phyloP scores from a whole-genome alignment of 352 stramenopile genomes.

The Pythium monospermum region DNA sequence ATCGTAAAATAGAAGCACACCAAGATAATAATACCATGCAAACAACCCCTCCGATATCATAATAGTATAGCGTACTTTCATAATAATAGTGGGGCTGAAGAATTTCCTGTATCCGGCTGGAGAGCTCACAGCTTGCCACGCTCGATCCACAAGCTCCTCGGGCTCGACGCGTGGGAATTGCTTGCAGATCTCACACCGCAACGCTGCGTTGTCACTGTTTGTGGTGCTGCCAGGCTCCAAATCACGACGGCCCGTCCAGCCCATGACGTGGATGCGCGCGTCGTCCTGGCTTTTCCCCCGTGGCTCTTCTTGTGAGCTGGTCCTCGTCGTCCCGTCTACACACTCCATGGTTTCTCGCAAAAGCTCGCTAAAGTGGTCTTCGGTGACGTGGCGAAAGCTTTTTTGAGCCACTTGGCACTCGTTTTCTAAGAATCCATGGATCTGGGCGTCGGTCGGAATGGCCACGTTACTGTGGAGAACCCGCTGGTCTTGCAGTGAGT shows the following conservation, averaged over 20 bases:
- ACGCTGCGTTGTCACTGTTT: not conserved
- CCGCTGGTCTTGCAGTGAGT: constrained; percentile 14
- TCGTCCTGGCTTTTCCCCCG: constrained; percentile 25
- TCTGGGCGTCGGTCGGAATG: constrained; percentile 15
- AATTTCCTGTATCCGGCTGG: constrained; percentile 25
- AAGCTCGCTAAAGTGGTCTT: constrained; percentile 7
- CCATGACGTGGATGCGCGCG: constrained; percentile 38
- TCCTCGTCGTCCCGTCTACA: constrained; percentile 26
- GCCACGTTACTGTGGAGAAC: constrained; percentile 3
- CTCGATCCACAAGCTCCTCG: constrained; percentile 29
- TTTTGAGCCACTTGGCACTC: constrained; percentile 6
- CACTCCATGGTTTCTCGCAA: constrained; percentile 13
- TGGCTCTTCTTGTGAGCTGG: too few relatives aligned
- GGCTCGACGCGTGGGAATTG: constrained; percentile 28
- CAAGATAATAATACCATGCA: not conserved
- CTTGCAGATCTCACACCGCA: constrained; percentile 49
- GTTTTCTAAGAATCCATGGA: constrained; percentile 15
- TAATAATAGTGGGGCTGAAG: constrained; percentile 25
- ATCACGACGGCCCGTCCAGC: constrained; percentile 44
- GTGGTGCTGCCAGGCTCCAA: constrained; percentile 24
- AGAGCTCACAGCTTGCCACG: constrained; percentile 23
- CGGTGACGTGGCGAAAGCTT: constrained; percentile 9
- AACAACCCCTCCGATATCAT: too few relatives aligned
- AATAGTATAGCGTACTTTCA: constrained; percentile 24
- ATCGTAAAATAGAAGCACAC: not conserved